Percentiles rank a stretch among this genome's conserved stretches.
Conservation (phyloP, 139 green algal species). For the Haematococcus lacustris region DNA sequence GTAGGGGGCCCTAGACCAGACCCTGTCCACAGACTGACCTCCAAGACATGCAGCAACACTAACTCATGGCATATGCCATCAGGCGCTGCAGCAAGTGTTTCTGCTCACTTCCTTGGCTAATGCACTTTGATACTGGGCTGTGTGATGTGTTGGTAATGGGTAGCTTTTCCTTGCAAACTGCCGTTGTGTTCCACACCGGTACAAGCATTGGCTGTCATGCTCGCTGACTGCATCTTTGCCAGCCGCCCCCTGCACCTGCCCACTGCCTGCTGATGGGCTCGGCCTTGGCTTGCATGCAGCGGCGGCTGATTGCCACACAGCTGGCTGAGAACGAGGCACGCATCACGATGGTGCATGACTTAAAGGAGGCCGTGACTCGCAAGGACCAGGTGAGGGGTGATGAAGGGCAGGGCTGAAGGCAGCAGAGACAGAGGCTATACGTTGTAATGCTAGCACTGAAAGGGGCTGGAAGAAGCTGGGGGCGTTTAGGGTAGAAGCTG, state of each 20-base stretch:
- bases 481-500: neutral
- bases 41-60: too few species aligned
- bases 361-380: conserved; percentile 4
- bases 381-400: neutral
- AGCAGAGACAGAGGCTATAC: neutral
- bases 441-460: neutral
- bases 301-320: neutral
- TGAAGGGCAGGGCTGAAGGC: too few species aligned
- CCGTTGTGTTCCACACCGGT: too few species aligned
- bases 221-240: too few species aligned
- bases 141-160: neutral
- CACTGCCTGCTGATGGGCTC: neutral
- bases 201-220: too few species aligned
- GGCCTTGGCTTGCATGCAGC: neutral
- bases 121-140: neutral
- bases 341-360: conserved; percentile 13
- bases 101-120: neutral
- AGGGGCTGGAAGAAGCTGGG: neutral
- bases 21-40: neutral
- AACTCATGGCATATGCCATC: too few species aligned
- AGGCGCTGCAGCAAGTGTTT: neutral
- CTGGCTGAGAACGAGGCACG: conserved; percentile 19
- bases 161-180: too few species aligned
- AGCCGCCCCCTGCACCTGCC: conserved; percentile 7
- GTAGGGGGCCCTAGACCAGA: conserved; percentile 2